Evolutionary conservation across 305 asterid species (phyloP), one percentile per base, ranked within the genome.

Genomic region (Andrographis paniculata): DNA sequence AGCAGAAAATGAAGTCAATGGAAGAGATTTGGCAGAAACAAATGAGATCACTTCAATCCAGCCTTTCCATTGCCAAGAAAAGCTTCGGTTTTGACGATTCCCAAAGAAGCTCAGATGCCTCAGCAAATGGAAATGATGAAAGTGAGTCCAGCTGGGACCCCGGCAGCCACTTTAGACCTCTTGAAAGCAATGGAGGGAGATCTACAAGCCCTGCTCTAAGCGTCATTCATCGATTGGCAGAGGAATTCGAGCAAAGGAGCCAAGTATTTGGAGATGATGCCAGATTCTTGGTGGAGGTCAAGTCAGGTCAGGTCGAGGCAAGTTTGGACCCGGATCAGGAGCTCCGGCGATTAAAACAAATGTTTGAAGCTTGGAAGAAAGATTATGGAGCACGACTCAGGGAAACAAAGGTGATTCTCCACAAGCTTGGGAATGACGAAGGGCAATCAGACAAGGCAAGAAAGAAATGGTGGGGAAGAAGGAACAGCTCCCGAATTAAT

Each of bases 1-100:
- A 89, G 71, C 71, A 73, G 45, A 89, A 89, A 67, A 89, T 89
- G 98, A 82, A 73, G 60, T 85, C 96, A 35, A 89, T 89, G 96
- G 98, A 85, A 77, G 91, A 89, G 61, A 84, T 89, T 40, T 89
- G 98, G 98, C 98, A 89, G 48, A 89, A 89, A 38, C 98, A 89
- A 62, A 89, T 89, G 98, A 68, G 91, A 52, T 89, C 98, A 3
- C 76, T 89, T 17, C 98, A 89, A 67, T 89, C 98, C 11, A 89
- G 94, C 80, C 96, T 89, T 27, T 82, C 75, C 52, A 79, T 78
- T 27, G 95, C 92, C 9, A 84, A 81, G 75, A 87, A 75, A 66
- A 87, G 88, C 78, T 77, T 87, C 1, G 74, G 87, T n/a, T 69
- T 76, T 2, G 96, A 78, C 20, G 94, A 74, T 38, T 80, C 95